These are phyloP conservation scores for Wickerhamomyces sp. DNA, from an alignment of 1,139 yeast species.

Conservation along the genomic window DNA sequence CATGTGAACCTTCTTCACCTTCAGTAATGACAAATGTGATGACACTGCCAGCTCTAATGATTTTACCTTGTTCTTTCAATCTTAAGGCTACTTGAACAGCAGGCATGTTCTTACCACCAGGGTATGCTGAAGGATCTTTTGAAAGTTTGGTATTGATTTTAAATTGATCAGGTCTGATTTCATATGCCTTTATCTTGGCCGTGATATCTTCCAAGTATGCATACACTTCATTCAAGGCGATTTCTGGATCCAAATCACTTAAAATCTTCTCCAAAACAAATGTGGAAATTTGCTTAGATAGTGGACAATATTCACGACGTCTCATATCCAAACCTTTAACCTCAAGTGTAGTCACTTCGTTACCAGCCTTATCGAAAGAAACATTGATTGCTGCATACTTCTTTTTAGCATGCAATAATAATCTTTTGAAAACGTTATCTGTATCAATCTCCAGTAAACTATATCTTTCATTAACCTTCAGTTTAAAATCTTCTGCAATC, in stretches of 20 bases:
- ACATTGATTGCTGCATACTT: slow-evolving; percentile 91
- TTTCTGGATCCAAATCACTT: slow-evolving; percentile 73
- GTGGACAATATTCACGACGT: slow-evolving; percentile 93
- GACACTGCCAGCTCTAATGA: slow-evolving; percentile 85
- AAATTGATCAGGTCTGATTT: slow-evolving; percentile 60
- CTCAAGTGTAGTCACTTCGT: slow-evolving; percentile 57
- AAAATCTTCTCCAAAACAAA: slow-evolving; percentile 70
- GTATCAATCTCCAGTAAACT: slow-evolving; percentile 87
- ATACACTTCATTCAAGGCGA: slow-evolving; percentile 69
- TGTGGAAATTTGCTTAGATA: slow-evolving; percentile 84
- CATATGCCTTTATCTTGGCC: slow-evolving; percentile 52
- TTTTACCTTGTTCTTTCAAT: slow-evolving; percentile 73
- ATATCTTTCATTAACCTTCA: slow-evolving; percentile 84
- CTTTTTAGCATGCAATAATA: slow-evolving; percentile 91
- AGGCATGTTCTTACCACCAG: slow-evolving; percentile 82
- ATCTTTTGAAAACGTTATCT: slow-evolving; percentile 85
- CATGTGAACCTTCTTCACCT: slow-evolving; percentile 37
- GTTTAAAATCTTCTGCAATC: slow-evolving; percentile 83
- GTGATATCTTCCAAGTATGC: slow-evolving; percentile 63
- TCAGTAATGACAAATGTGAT: slow-evolving; percentile 78
- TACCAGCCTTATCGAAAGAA: slow-evolving; percentile 42
- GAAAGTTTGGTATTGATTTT: slow-evolving; percentile 72
- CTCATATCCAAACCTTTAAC: slow-evolving; percentile 97
- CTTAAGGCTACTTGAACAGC: slow-evolving; percentile 91
- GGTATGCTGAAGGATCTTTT: slow-evolving; percentile 70